Evolutionary conservation across 306 rosid species (phyloP), one percentile per base, ranked within the genome.

Genomic region (Hippophae tibetana): DNA sequence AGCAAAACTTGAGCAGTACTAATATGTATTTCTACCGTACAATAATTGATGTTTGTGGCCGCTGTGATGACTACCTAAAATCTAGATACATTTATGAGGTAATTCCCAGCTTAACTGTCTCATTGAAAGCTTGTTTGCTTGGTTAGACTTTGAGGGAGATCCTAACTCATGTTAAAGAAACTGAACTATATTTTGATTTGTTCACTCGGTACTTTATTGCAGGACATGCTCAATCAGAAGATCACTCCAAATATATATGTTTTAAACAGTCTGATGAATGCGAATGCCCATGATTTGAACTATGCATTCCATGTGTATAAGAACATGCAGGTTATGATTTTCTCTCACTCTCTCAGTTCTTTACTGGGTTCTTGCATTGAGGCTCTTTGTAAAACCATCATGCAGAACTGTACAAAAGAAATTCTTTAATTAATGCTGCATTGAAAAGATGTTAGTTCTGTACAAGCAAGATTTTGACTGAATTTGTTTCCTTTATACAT

Each of bases 191-290:
- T 54, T 8, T 10, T 26, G 2, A 26, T 47, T 61, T 49, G 64
- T 73, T 74, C 73, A 53, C 54, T 56, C 54, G 57, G n/a, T 47
- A 51, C 51, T 63, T 69, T 61, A 70, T 66, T 64, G 78, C 89
- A 90, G 98, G 98, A 90, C 55, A 69, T 87, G 81, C 82, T 76
- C 54, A 81, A 54, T 65, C 86, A 87, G 82, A 83, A 87, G 74
- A 79, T 87, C 64, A 78, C 76, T 72, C 96, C 98, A 8, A 90
- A 90, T 75, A 79, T 81, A 46, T 90, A 83, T 44, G 92, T 90
- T 47, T 79, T 85, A 80, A 90, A 90, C 89, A 87, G 98, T 79
- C 89, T 90, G 72, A 90, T 90, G 98, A 90, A 90, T 52, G 96
- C 75, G 73, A 90, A 90, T 46, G 75, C 95, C 65, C 84, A 64